Percentiles rank a stretch among this genome's conserved stretches.
phyloP scores from a whole-genome alignment of 768 basidiomycete genomes.

The Tephrocybe rancida region DNA sequence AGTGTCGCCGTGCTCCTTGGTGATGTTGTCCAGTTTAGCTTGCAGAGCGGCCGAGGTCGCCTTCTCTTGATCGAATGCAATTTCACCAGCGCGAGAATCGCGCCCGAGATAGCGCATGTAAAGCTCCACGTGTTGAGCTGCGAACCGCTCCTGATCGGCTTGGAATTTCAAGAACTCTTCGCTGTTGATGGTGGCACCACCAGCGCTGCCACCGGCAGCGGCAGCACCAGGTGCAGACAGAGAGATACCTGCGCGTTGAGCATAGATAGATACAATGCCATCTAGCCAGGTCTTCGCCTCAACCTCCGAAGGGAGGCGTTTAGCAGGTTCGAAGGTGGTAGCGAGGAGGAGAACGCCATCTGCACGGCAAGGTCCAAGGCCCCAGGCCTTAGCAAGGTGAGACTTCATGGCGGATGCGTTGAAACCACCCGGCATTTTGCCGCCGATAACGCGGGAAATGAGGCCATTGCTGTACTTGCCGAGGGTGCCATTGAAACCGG shows the following conservation, averaged over 20 bases:
- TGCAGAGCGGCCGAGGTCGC: conserved; percentile 73
- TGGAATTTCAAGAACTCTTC: conserved; percentile 99
- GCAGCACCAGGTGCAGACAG: conserved; percentile 69
- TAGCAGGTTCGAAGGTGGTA: conserved; percentile 91
- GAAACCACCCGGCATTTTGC: conserved; percentile 99
- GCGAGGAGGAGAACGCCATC: conserved; percentile 91
- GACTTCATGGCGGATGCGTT: conserved; percentile 89
- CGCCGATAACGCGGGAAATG: conserved; percentile 87
- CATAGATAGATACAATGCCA: conserved; percentile 79
- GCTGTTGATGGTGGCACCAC: conserved; percentile 93
- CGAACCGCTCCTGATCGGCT: conserved; percentile 89
- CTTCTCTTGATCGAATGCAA: conserved; percentile 87
- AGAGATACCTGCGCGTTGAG: conserved; percentile 86
- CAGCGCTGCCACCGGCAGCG: conserved; percentile 62
- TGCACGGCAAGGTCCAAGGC: conserved; percentile 86
- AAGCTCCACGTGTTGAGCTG: conserved; percentile 90
- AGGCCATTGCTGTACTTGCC: conserved; percentile 95
- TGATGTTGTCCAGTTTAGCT: conserved; percentile 84
- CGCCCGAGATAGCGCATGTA: conserved; percentile 96
- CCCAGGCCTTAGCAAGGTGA: conserved; percentile 92
- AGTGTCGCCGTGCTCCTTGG: conserved; percentile 88
- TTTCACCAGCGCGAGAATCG: conserved; percentile 91
- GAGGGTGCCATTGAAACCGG: conserved; percentile 82
- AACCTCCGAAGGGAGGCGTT: conserved; percentile 86
- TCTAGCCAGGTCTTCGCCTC: conserved; percentile 97